A percentile compares a stretch with the other conserved stretches of the same genome.
phyloP scores from a whole-genome alignment of 1,284 basidiomycete species.

The Erythrobasidium hasegawianum region DNA sequence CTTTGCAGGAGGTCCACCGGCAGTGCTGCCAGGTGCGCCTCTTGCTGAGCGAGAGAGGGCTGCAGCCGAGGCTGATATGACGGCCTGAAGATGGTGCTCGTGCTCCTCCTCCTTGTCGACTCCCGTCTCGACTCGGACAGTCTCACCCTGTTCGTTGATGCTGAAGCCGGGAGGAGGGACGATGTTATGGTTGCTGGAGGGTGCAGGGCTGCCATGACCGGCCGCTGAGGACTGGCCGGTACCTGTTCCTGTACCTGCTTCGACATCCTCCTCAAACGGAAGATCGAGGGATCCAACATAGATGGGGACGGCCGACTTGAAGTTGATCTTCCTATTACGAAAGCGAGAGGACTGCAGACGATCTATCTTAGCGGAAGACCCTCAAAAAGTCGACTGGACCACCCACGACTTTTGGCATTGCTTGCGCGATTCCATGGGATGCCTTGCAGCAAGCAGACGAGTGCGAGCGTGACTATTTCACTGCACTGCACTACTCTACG shows the following conservation, averaged over 20 bases:
- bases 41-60: slow-evolving; percentile 36
- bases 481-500: no score
- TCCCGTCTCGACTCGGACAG: slow-evolving; percentile 45
- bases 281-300: slow-evolving; percentile 42
- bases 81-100: slow-evolving; percentile 83
- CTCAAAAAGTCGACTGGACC: not conserved
- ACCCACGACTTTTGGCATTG: slow-evolving; percentile 38
- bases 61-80: slow-evolving; percentile 67
- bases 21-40: not conserved
- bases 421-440: not conserved
- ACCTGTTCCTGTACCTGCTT: slow-evolving; percentile 36
- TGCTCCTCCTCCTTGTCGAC: slow-evolving; percentile 48
- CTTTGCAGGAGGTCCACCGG: slow-evolving; percentile 5
- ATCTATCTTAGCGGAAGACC: no score
- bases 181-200: not conserved
- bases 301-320: slow-evolving; percentile 46
- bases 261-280: slow-evolving; percentile 40
- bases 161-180: not conserved
- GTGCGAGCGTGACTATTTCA: no score
- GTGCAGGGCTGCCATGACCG: slow-evolving; percentile 3
- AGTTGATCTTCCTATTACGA: slow-evolving; percentile 48
- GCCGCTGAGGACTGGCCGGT: slow-evolving; percentile 33
- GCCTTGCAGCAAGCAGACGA: no score
- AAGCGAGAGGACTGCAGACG: slow-evolving; percentile 43
- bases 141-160: slow-evolving; percentile 27